phyloP scores from a whole-genome alignment of 2,329 filamentous ascomycete species.

The Alternaria novae-zelandiae region DNA sequence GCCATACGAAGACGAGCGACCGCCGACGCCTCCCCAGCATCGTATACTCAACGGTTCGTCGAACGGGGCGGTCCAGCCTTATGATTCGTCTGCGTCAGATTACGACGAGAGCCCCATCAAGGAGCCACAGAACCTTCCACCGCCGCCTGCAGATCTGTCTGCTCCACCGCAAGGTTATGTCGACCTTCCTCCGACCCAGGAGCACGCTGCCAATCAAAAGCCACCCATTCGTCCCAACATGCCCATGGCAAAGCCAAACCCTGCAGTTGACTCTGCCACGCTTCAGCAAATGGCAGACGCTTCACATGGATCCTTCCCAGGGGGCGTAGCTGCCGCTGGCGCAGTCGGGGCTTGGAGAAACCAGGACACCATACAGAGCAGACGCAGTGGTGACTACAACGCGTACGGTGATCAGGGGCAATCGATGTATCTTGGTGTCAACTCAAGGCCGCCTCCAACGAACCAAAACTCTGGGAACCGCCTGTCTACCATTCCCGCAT shows the following conservation, averaged over 20 bases:
- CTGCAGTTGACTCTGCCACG: conserved; percentile 81
- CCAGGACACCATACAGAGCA: conserved; percentile 38
- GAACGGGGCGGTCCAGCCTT: conserved; percentile 28
- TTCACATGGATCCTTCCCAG: conserved; percentile 57
- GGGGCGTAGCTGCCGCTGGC: conserved; percentile 47
- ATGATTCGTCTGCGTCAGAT: conserved; percentile 41
- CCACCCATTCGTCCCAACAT: conserved; percentile 74
- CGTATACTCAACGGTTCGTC: conserved; percentile 25
- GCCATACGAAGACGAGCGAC: conserved; percentile 39
- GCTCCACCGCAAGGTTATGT: conserved; percentile 73
- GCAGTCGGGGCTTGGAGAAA: conserved; percentile 50
- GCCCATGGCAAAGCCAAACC: conserved; percentile 79
- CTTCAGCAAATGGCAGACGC: conserved; percentile 80
- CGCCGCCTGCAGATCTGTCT: conserved; percentile 44
- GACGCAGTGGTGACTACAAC: conserved; percentile 42
- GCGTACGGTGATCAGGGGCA: conserved; percentile 26
- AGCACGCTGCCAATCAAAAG: conserved; percentile 73
- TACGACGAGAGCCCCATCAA: conserved; percentile 37
- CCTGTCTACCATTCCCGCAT: conserved; percentile 55
- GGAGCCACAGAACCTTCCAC: conserved; percentile 37
- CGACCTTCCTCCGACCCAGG: conserved; percentile 77
- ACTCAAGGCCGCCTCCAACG: conserved; percentile 62
- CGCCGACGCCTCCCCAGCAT: conserved; percentile 53
- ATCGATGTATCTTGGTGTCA: conserved; percentile 48
- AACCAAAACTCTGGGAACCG: conserved; percentile 52